phyloP scores from a whole-genome alignment of 169 alveolate species.

The Plasmodium knowlesi region DNA sequence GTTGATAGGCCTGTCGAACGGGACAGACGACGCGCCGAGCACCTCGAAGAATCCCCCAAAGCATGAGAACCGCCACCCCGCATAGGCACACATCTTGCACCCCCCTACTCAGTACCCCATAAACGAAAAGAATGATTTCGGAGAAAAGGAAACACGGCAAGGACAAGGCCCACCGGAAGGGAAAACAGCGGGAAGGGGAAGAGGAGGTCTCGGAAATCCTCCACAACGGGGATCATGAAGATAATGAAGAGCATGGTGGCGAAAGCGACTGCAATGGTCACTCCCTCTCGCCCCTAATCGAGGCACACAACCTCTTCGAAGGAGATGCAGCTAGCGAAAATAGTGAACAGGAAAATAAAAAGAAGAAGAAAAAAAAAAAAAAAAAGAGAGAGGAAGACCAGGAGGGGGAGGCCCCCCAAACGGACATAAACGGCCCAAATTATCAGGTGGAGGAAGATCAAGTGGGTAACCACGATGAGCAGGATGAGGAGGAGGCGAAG shows the following conservation, averaged over 20 bases:
- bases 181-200: not conserved
- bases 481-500: not conserved
- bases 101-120: not conserved
- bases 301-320: slow-evolving; percentile 19
- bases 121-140: slow-evolving; percentile 15
- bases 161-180: not conserved
- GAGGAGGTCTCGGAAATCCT: not conserved
- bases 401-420: not conserved
- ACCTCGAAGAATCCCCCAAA: not conserved
- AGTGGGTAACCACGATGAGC: not conserved
- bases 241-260: not conserved
- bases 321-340: not conserved
- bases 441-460: not conserved
- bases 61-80: not conserved
- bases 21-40: not conserved
- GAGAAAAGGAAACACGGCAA: not conserved
- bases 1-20: not conserved
- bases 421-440: not conserved
- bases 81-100: not conserved
- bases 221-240: not conserved
- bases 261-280: not conserved
- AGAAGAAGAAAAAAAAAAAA: slow-evolving; percentile 2
- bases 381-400: not conserved
- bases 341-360: not conserved
- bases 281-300: slow-evolving; percentile 15